phyloP scores from a whole-genome alignment of 164 flowering plant species.

The Buxus sempervirens region DNA sequence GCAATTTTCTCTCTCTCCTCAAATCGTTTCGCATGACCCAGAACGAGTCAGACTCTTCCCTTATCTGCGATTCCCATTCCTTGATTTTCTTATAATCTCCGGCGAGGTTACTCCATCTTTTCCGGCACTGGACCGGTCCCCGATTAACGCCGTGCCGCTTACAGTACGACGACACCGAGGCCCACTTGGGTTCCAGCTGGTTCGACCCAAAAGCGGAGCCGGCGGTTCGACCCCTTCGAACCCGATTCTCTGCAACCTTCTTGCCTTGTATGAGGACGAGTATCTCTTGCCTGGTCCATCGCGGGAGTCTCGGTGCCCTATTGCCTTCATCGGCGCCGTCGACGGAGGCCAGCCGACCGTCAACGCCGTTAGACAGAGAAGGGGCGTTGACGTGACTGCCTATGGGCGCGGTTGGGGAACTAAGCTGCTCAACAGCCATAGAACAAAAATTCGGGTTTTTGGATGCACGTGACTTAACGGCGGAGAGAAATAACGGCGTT shows the following conservation, averaged over 20 bases:
- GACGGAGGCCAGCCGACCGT: neutral
- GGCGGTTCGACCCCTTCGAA: slow-evolving; percentile 45
- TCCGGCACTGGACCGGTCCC: slow-evolving; percentile 92
- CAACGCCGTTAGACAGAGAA: slow-evolving; percentile 10
- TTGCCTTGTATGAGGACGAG: slow-evolving; percentile 88
- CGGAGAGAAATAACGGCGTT: slow-evolving; percentile 9
- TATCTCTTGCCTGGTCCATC: slow-evolving; percentile 95
- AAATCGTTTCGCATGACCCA: slow-evolving; percentile 90
- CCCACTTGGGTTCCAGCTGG: slow-evolving; percentile 88
- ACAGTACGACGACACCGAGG: slow-evolving; percentile 79
- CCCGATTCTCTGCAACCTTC: slow-evolving; percentile 70
- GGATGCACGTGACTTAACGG: slow-evolving; percentile 13
- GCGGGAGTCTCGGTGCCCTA: slow-evolving; percentile 67
- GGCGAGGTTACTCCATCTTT: slow-evolving; percentile 88
- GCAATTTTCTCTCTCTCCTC: slow-evolving; percentile 70
- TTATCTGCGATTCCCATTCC: slow-evolving; percentile 58
- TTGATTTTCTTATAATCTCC: slow-evolving; percentile 89
- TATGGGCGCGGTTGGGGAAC: neutral
- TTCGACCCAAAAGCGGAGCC: slow-evolving; percentile 38
- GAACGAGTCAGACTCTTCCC: slow-evolving; percentile 57
- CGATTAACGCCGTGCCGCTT: slow-evolving; percentile 76
- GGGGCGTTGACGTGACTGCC: slow-evolving; percentile 4
- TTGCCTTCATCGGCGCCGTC: slow-evolving; percentile 23
- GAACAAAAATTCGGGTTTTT: neutral
- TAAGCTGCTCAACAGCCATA: slow-evolving; percentile 13